phyloP scores from a whole-genome alignment of 495 filamentous ascomycete species.

The Baudoinia panamericana region DNA sequence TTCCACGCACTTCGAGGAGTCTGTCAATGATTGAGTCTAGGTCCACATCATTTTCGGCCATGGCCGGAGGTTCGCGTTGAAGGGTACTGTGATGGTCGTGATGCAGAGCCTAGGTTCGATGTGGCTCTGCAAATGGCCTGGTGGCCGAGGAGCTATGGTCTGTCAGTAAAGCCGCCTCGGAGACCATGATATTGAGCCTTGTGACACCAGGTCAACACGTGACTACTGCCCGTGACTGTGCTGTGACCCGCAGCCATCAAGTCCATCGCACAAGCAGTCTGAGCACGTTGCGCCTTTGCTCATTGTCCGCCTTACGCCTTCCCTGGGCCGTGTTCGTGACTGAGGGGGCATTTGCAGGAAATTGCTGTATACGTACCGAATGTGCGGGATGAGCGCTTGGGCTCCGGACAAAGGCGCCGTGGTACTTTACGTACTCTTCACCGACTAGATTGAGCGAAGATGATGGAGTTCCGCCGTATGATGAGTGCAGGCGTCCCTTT shows the following conservation, averaged over 20 bases:
- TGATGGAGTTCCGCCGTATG: too few species aligned
- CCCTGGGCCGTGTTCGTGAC: too few species aligned
- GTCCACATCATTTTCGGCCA: slow-evolving; percentile 98
- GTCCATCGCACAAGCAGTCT: background rate
- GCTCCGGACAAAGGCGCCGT: slow-evolving; percentile 1
- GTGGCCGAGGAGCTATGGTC: background rate
- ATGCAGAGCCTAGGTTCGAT: background rate
- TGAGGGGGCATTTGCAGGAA: too few species aligned
- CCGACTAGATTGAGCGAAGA: background rate
- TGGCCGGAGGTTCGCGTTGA: slow-evolving; percentile 35
- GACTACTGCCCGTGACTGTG: background rate
- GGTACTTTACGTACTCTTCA: background rate
- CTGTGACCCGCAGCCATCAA: background rate
- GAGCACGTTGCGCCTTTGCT: background rate
- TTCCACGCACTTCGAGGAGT: slow-evolving; percentile 93
- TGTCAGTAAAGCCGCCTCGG: too few species aligned
- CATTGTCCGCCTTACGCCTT: background rate
- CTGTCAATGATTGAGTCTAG: slow-evolving; percentile 98
- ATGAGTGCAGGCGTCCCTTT: background rate
- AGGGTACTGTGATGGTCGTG: too few species aligned
- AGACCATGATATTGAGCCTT: background rate
- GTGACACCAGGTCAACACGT: background rate
- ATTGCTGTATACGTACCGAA: slow-evolving; percentile 14
- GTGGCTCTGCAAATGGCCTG: background rate
- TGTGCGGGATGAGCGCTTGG: background rate